Evolutionary conservation across 2,329 filamentous ascomycete species (phyloP).

Genomic region (Diaporthe citri): DNA sequence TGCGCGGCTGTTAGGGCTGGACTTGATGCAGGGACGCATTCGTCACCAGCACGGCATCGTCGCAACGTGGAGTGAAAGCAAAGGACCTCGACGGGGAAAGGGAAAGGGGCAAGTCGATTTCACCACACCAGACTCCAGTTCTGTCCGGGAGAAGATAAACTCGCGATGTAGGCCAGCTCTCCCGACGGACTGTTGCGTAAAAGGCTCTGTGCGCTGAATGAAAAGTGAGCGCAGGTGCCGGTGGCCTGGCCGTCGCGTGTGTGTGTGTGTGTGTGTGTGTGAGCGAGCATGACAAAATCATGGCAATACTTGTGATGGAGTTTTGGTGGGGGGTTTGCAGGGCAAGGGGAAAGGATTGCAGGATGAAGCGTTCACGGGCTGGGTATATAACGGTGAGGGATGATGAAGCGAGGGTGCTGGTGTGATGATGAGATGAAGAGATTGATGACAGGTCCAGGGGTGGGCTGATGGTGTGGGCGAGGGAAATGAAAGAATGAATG

Average conservation of each 20-base stretch:
- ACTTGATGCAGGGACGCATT: constrained; percentile 27
- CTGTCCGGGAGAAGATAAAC: background rate
- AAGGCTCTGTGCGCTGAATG: background rate
- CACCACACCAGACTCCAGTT: background rate
- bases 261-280: background rate
- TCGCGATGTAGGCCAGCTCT: background rate
- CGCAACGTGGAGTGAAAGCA: constrained; percentile 23
- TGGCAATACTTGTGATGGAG: constrained; percentile 10
- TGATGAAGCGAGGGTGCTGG: constrained; percentile 20
- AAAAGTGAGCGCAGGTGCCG: background rate
- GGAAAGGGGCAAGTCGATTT: background rate
- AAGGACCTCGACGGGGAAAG: background rate
- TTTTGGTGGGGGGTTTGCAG: background rate
- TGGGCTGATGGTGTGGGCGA: constrained; percentile 24
- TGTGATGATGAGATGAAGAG: constrained; percentile 22
- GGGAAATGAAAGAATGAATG: constrained; percentile 20
- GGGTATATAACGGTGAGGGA: constrained; percentile 23
- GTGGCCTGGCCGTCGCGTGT: background rate
- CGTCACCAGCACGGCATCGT: constrained; percentile 25
- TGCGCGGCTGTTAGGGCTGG: background rate
- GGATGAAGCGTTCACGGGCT: constrained; percentile 26
- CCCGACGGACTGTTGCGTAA: background rate
- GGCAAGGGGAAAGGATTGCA: constrained; percentile 16
- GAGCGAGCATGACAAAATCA: background rate
- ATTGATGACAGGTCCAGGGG: constrained; percentile 14